Conservation (phyloP, 192 early-diverging fungal species). For the Umbelopsis sp. region DNA sequence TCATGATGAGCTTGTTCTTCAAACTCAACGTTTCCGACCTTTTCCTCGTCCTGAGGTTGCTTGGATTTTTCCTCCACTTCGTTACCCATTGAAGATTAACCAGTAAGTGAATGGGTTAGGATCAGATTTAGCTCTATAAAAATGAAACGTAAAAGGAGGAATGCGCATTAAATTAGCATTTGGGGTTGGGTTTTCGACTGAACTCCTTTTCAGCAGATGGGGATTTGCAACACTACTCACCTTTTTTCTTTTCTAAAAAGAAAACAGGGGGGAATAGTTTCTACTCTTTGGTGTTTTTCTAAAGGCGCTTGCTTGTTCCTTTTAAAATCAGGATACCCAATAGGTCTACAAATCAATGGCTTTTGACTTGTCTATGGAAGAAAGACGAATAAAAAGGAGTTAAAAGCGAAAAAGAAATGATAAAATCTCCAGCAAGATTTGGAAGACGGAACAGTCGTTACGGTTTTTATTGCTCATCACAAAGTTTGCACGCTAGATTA, state of each 20-base stretch:
- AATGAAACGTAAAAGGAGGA: too few relatives aligned
- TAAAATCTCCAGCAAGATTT: not conserved
- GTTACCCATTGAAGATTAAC: not conserved
- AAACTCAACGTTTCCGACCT: slow-evolving; percentile 56
- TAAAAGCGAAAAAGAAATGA: slow-evolving; percentile 2
- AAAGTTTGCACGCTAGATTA: slow-evolving; percentile 11
- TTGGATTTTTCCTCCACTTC: slow-evolving; percentile 13
- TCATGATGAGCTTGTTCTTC: slow-evolving; percentile 74
- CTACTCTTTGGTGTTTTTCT: not conserved
- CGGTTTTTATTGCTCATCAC: slow-evolving; percentile 2
- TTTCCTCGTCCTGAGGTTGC: slow-evolving; percentile 28
- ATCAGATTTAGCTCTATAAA: not conserved
- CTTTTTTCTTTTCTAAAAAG: too few relatives aligned
- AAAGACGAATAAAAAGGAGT: not conserved
- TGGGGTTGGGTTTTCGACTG: too few relatives aligned
- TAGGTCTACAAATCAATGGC: slow-evolving; percentile 1
- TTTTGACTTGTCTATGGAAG: not conserved
- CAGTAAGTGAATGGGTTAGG: not conserved
- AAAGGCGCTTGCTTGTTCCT: not conserved
- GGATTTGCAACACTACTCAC: too few relatives aligned
- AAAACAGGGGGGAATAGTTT: too few relatives aligned
- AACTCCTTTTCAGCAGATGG: too few relatives aligned
- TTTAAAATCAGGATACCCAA: not conserved
- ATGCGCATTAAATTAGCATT: too few relatives aligned
- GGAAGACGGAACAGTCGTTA: too few relatives aligned